A percentile compares a stretch with the other conserved stretches of the same genome.
Evolutionary conservation across 2,329 filamentous ascomycete species (phyloP).

Genomic region (Akanthomyces uredinophilus): DNA sequence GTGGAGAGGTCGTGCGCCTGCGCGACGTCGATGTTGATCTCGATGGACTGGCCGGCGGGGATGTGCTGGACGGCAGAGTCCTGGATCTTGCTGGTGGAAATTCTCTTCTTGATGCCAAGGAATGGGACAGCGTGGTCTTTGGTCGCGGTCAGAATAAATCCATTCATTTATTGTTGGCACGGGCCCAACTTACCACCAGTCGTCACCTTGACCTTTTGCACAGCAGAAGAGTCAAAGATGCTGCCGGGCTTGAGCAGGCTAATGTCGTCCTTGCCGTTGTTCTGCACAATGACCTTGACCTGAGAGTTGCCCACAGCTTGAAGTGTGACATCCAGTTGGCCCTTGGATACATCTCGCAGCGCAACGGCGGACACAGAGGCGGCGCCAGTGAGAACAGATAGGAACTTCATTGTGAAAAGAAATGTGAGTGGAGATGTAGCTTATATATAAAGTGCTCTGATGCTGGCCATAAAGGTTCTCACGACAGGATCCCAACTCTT

Average conservation of each 20-base stretch:
- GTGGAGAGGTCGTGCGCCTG: conserved; percentile 42
- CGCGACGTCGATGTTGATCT: conserved; percentile 45
- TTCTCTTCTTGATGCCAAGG: conserved; percentile 44
- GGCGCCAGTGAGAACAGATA: conserved; percentile 16
- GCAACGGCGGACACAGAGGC: conserved; percentile 29
- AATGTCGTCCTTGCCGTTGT: conserved; percentile 39
- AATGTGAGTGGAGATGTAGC: not conserved
- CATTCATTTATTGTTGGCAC: not conserved
- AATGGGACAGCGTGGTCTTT: conserved; percentile 39
- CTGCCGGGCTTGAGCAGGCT: conserved; percentile 45
- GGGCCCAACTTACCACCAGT: conserved; percentile 32
- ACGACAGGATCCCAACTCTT: not conserved
- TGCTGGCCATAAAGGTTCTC: conserved; percentile 1
- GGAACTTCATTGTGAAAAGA: conserved; percentile 7
- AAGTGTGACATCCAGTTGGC: conserved; percentile 35
- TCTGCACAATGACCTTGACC: conserved; percentile 44
- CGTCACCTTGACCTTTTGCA: conserved; percentile 45
- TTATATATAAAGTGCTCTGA: not conserved
- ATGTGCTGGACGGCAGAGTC: conserved; percentile 43
- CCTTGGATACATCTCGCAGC: conserved; percentile 21
- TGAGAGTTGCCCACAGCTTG: conserved; percentile 40
- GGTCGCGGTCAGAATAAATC: not conserved
- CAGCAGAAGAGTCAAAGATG: conserved; percentile 40
- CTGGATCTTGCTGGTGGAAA: conserved; percentile 36
- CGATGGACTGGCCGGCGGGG: conserved; percentile 39